These are phyloP conservation scores for Cyclaneusma minus DNA, from an alignment of 2,329 filamentous ascomycete genomes.

Conservation along the genomic window DNA sequence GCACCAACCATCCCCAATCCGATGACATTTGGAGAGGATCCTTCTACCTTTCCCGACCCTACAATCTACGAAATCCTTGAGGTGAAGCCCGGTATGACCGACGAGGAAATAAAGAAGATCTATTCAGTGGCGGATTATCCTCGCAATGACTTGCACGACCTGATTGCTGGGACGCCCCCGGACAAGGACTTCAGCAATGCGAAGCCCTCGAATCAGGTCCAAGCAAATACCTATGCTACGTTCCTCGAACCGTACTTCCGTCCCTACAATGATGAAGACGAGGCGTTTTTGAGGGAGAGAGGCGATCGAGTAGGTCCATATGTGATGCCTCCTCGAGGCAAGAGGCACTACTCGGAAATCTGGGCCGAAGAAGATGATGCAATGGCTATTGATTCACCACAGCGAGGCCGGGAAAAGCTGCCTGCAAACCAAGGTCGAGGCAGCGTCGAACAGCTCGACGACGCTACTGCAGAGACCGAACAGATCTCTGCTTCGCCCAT, in stretches of 20 bases:
- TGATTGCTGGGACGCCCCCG: slow-evolving; percentile 78
- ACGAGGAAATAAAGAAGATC: slow-evolving; percentile 76
- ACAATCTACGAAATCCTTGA: slow-evolving; percentile 86
- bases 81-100: slow-evolving; percentile 57
- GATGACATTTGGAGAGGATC: slow-evolving; percentile 80
- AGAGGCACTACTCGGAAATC: slow-evolving; percentile 72
- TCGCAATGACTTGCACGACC: slow-evolving; percentile 60
- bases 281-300: slow-evolving; percentile 80
- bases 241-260: slow-evolving; percentile 88
- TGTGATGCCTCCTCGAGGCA: slow-evolving; percentile 69
- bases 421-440: slow-evolving; percentile 73
- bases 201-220: slow-evolving; percentile 88
- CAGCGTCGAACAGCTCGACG: slow-evolving; percentile 71
- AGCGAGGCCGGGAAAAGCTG: slow-evolving; percentile 46
- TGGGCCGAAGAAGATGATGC: slow-evolving; percentile 90
- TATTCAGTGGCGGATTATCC: slow-evolving; percentile 81
- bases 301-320: slow-evolving; percentile 77
- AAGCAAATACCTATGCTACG: slow-evolving; percentile 80
- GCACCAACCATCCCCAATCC: slow-evolving; percentile 46
- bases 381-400: slow-evolving; percentile 54
- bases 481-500: slow-evolving; percentile 79
- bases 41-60: slow-evolving; percentile 78
- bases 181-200: slow-evolving; percentile 92
- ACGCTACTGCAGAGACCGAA: slow-evolving; percentile 76
- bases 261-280: slow-evolving; percentile 79